phyloP scores from a whole-genome alignment of 106 monocot genomes.

The Dendrobium nobile region DNA sequence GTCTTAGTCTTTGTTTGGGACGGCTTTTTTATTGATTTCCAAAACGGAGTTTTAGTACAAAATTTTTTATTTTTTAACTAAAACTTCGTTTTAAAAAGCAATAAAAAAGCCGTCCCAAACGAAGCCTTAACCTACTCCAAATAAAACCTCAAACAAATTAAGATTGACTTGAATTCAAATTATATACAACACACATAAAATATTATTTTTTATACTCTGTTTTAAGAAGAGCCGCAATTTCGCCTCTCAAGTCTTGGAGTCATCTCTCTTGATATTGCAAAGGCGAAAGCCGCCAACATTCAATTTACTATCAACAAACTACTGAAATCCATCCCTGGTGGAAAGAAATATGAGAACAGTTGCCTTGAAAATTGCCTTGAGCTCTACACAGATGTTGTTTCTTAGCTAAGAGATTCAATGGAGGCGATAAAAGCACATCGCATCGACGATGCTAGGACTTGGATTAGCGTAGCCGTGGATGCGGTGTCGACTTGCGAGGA shows the following conservation, averaged over 20 bases:
- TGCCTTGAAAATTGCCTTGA: constrained; percentile 7
- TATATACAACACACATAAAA: too few relatives aligned
- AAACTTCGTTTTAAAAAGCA: too few relatives aligned
- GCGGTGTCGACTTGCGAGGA: neutral
- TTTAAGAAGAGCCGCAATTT: neutral
- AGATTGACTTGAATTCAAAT: too few relatives aligned
- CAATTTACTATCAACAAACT: neutral
- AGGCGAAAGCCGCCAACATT: neutral
- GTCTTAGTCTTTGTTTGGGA: too few relatives aligned
- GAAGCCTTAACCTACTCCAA: too few relatives aligned
- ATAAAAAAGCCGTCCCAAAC: too few relatives aligned
- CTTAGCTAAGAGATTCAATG: neutral
- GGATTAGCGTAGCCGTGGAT: constrained; percentile 7
- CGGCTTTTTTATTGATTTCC: too few relatives aligned
- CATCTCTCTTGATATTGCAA: constrained; percentile 4
- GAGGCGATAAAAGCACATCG: neutral
- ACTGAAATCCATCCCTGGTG: neutral
- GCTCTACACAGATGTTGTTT: neutral
- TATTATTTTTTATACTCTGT: too few relatives aligned
- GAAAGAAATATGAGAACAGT: neutral
- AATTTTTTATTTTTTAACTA: too few relatives aligned
- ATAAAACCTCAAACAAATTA: too few relatives aligned
- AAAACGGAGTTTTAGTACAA: too few relatives aligned
- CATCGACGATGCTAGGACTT: constrained; percentile 2
- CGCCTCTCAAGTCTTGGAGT: constrained; percentile 13